phyloP scores from a whole-genome alignment of 805 yeast species.

The Candida anglica region DNA sequence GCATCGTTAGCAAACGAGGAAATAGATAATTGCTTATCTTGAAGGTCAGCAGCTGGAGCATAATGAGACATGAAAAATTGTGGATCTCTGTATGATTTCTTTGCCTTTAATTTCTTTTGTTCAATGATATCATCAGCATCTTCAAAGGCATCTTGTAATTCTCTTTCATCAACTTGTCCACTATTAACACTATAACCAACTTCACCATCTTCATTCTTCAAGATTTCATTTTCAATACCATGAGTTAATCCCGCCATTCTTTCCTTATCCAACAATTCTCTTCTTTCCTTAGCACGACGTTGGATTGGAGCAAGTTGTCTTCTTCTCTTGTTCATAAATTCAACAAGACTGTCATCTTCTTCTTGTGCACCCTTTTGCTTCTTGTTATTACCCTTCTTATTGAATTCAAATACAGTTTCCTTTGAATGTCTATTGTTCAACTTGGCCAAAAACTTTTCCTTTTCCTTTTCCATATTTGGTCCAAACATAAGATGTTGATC shows the following conservation, averaged over 20 bases:
- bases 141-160: constrained; percentile 45
- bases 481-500: constrained; percentile 80
- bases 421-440: constrained; percentile 65
- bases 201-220: constrained; percentile 48
- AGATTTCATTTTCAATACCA: constrained; percentile 67
- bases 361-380: constrained; percentile 20
- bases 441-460: constrained; percentile 65
- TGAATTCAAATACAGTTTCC: constrained; percentile 93
- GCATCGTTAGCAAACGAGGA: constrained; percentile 80
- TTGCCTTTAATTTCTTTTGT: constrained; percentile 19
- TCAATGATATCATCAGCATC: constrained; percentile 44
- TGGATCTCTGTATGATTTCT: constrained; percentile 67
- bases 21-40: constrained; percentile 67
- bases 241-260: constrained; percentile 73
- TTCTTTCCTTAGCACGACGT: constrained; percentile 66
- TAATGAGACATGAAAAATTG: constrained; percentile 81
- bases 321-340: constrained; percentile 83
- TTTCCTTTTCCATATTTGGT: constrained; percentile 67
- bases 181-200: constrained; percentile 44
- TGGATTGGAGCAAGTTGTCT: constrained; percentile 86
- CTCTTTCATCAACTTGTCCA: constrained; percentile 39
- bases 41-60: constrained; percentile 76
- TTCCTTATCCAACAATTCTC: constrained; percentile 65
- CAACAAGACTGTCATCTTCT: constrained; percentile 64
- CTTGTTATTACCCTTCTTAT: constrained; percentile 42